A percentile compares a stretch with the other conserved stretches of the same genome.
Conservation (phyloP, 495 filamentous ascomycete species). For the Lasiosphaeria miniovina region DNA sequence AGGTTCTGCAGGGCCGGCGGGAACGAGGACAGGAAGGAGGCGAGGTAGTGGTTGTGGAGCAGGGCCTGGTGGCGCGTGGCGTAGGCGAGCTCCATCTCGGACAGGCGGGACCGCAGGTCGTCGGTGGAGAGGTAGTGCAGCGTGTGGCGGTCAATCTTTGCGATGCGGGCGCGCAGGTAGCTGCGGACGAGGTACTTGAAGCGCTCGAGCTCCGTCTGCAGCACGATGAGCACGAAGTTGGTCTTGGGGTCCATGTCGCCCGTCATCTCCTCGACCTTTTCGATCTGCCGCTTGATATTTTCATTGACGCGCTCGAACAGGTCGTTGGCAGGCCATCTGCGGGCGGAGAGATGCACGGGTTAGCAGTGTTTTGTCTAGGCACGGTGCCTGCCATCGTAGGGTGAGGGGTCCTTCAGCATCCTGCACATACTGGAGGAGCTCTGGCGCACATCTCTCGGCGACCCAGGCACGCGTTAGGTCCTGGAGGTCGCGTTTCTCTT, state of each 20-base stretch:
- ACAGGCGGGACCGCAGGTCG: constrained; percentile 53
- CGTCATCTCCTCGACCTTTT: constrained; percentile 71
- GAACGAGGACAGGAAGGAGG: constrained; percentile 78
- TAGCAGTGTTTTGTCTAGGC: constrained; percentile 9
- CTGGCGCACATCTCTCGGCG: constrained; percentile 82
- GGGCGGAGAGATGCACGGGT: constrained; percentile 3
- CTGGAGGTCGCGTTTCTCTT: constrained; percentile 75
- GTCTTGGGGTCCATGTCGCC: constrained; percentile 78
- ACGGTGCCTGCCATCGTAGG: not conserved
- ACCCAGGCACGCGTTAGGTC: constrained; percentile 89
- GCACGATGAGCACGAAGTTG: constrained; percentile 88
- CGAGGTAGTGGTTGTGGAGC: constrained; percentile 74
- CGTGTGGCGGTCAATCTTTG: constrained; percentile 77
- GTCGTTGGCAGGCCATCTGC: constrained; percentile 49
- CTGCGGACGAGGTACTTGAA: constrained; percentile 87
- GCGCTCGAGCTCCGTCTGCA: constrained; percentile 93
- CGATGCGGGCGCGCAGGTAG: constrained; percentile 78
- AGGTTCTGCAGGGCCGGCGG: constrained; percentile 71
- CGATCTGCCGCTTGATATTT: constrained; percentile 65
- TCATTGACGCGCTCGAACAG: constrained; percentile 72
- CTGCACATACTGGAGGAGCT: constrained; percentile 57
- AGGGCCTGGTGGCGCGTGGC: constrained; percentile 77
- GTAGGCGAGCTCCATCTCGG: constrained; percentile 70
- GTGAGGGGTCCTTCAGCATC: not conserved
- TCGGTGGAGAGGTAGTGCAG: constrained; percentile 58